A percentile compares a stretch with the other conserved stretches of the same genome.
Evolutionary conservation across 495 filamentous ascomycete genomes (phyloP).

Genomic region (Aspergillus coremiiformis): DNA sequence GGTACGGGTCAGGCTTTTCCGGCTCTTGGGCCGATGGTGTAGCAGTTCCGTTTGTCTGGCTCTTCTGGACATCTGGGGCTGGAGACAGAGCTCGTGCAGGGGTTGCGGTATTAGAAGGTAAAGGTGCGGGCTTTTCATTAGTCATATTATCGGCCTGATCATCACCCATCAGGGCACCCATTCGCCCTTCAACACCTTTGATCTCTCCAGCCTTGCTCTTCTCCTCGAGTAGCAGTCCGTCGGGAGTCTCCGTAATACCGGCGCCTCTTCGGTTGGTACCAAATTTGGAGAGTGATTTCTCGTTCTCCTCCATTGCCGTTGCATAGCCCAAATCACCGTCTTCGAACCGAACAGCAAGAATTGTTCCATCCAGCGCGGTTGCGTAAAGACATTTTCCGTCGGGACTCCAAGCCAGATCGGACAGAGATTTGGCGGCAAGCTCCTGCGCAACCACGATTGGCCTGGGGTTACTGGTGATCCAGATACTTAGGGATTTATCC

Average conservation of each 20-base stretch:
- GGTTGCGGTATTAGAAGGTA: conserved; percentile 37
- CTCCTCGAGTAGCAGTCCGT: conserved; percentile 80
- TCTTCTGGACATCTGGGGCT: conserved; percentile 28
- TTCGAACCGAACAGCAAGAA: conserved; percentile 67
- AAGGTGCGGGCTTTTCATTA: conserved; percentile 35
- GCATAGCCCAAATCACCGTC: conserved; percentile 67
- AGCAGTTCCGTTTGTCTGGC: conserved; percentile 35
- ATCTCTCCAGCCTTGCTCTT: conserved; percentile 85
- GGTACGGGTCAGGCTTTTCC: conserved; percentile 54
- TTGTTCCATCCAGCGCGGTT: conserved; percentile 80
- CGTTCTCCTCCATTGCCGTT: conserved; percentile 75
- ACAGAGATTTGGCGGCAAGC: conserved; percentile 79
- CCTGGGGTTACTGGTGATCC: conserved; percentile 90
- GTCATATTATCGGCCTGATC: conserved; percentile 27
- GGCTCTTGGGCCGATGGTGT: conserved; percentile 36
- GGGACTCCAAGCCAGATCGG: conserved; percentile 90
- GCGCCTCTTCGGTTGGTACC: conserved; percentile 78
- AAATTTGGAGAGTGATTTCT: conserved; percentile 85
- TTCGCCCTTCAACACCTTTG: conserved; percentile 81
- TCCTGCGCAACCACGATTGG: conserved; percentile 86
- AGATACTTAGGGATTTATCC: conserved; percentile 90
- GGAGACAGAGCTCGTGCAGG: conserved; percentile 32
- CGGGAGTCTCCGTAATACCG: conserved; percentile 83
- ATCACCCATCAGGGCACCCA: conserved; percentile 98
- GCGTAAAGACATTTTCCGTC: conserved; percentile 82